Conservation (phyloP, 805 yeast species). For the Metschnikowia colocasiae region DNA sequence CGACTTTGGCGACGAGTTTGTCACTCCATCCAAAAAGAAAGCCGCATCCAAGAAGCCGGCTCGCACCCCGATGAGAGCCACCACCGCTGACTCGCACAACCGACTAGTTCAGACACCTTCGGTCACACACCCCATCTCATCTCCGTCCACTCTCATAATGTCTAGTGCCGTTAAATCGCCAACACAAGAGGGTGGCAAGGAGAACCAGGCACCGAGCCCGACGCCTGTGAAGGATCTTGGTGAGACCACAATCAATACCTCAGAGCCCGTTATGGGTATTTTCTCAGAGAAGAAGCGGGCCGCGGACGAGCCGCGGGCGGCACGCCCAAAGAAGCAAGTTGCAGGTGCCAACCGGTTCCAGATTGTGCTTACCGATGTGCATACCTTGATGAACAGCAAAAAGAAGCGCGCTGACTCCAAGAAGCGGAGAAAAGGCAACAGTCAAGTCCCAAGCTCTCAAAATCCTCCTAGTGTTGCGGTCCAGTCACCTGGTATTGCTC, state of each 20-base stretch:
- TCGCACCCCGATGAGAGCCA: constrained; percentile 17
- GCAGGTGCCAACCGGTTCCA: constrained; percentile 17
- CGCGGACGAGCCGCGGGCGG: constrained; percentile 6
- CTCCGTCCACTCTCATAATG: constrained; percentile 43
- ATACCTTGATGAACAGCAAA: constrained; percentile 21
- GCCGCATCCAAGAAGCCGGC: constrained; percentile 24
- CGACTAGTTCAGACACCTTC: constrained; percentile 31
- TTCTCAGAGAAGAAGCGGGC: constrained; percentile 27
- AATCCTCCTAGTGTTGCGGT: background rate
- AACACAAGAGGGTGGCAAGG: constrained; percentile 8
- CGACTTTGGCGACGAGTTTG: constrained; percentile 21
- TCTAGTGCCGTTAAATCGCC: constrained; percentile 28
- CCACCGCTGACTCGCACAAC: constrained; percentile 8
- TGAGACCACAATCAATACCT: constrained; percentile 12
- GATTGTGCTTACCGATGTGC: constrained; percentile 21
- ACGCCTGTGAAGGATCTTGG: constrained; percentile 31
- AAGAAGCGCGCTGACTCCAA: constrained; percentile 12
- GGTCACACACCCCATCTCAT: constrained; percentile 29
- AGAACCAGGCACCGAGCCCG: constrained; percentile 31
- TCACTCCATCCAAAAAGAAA: constrained; percentile 33
- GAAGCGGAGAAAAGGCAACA: constrained; percentile 4
- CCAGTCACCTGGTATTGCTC: background rate
- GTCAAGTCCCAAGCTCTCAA: background rate
- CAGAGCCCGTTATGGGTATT: constrained; percentile 37
- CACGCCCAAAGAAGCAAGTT: constrained; percentile 13